phyloP scores from a whole-genome alignment of 257 asterid genomes.

The Anisodus tanguticus region DNA sequence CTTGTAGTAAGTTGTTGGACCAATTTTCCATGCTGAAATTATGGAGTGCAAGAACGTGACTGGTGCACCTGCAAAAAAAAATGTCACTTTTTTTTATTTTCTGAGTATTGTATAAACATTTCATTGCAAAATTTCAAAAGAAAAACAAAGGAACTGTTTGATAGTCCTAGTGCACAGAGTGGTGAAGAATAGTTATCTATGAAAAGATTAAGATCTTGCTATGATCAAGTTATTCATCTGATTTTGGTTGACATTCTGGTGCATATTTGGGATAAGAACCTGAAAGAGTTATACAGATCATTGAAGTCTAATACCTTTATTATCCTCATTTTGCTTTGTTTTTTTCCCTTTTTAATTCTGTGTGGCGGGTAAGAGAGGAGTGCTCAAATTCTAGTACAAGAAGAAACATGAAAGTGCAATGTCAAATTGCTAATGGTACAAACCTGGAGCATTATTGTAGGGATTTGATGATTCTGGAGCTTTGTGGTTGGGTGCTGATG shows the following conservation, averaged over 20 bases:
- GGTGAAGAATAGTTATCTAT: not conserved
- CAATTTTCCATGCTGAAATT: constrained; percentile 65
- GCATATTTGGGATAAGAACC: not conserved
- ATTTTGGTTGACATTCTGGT: not conserved
- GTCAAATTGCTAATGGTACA: not conserved
- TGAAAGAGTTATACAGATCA: too few relatives aligned
- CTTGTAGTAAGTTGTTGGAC: constrained; percentile 55
- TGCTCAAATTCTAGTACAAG: not conserved
- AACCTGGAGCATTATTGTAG: constrained; percentile 31
- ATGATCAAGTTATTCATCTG: not conserved
- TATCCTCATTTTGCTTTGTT: not conserved
- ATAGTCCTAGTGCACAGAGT: not conserved
- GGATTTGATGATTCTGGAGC: constrained; percentile 27
- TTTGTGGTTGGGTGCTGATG: constrained; percentile 24
- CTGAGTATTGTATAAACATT: not conserved
- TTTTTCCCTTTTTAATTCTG: not conserved
- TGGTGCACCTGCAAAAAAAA: constrained; percentile 48
- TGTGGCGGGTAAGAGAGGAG: not conserved
- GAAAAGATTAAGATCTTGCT: not conserved
- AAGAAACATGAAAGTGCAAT: not conserved
- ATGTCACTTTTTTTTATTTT: not conserved
- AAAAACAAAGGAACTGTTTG: not conserved
- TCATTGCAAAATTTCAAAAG: not conserved
- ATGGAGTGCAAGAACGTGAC: constrained; percentile 69
- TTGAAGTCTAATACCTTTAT: not conserved